phyloP scores from a whole-genome alignment of 2,329 filamentous ascomycete genomes.

The Raffaelea deltoideospora region DNA sequence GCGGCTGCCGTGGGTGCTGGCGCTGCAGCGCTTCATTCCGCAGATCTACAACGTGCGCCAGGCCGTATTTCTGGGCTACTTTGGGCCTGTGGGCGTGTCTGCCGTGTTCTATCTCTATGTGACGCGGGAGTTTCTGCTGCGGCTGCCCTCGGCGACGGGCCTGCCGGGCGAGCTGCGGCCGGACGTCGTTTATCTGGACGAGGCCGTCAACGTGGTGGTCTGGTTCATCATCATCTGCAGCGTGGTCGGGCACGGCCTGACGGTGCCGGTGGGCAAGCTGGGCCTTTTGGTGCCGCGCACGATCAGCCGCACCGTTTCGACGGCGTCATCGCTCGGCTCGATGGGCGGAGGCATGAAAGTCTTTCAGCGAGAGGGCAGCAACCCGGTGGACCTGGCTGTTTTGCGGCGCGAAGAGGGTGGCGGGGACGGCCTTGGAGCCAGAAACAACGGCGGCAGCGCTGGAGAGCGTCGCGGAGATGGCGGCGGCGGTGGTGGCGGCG shows the following conservation, averaged over 20 bases:
- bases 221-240: slow-evolving; percentile 81
- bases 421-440: too few relatives aligned
- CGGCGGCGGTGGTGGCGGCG: too few relatives aligned
- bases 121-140: slow-evolving; percentile 55
- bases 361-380: too few relatives aligned
- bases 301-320: slow-evolving; percentile 26
- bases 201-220: slow-evolving; percentile 56
- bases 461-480: too few relatives aligned
- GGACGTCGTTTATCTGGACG: slow-evolving; percentile 50
- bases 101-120: slow-evolving; percentile 85
- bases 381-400: too few relatives aligned
- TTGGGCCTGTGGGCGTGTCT: slow-evolving; percentile 83
- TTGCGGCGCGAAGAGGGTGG: too few relatives aligned
- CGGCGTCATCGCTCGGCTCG: too few relatives aligned
- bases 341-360: too few relatives aligned
- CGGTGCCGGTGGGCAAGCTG: slow-evolving; percentile 61
- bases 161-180: slow-evolving; percentile 41
- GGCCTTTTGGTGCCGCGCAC: slow-evolving; percentile 48
- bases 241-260: slow-evolving; percentile 71
- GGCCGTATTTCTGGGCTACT: slow-evolving; percentile 79
- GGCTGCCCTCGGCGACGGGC: slow-evolving; percentile 47
- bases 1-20: slow-evolving; percentile 61
- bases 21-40: slow-evolving; percentile 58
- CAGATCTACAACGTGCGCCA: slow-evolving; percentile 64
- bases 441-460: too few relatives aligned